Evolutionary conservation across 495 filamentous ascomycete genomes (phyloP).

Genomic region (Xylaria intraflava): DNA sequence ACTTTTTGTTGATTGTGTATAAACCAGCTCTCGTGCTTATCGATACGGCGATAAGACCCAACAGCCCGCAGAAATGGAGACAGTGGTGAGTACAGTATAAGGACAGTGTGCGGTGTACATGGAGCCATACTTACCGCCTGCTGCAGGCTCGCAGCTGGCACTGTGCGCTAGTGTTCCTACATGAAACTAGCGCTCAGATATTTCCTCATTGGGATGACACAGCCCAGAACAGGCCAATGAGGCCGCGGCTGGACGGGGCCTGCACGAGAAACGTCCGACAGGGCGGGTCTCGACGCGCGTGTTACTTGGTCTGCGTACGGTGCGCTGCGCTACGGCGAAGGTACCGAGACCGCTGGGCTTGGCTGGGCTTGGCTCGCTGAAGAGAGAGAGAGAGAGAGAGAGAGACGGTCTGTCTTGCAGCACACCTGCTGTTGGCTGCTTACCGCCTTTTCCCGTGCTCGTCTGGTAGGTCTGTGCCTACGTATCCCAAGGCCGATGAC

Average conservation of each 20-base stretch:
- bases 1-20: too few relatives aligned
- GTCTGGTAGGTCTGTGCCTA: neutral
- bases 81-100: too few relatives aligned
- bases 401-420: slow-evolving; percentile 11
- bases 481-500: slow-evolving; percentile 4
- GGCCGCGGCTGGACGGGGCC: neutral
- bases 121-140: too few relatives aligned
- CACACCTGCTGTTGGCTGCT: slow-evolving; percentile 19
- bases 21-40: too few relatives aligned
- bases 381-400: too few relatives aligned
- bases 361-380: too few relatives aligned
- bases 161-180: slow-evolving; percentile 8
- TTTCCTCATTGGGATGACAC: slow-evolving; percentile 11
- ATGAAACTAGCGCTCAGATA: slow-evolving; percentile 6
- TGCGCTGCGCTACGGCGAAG: too few relatives aligned
- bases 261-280: slow-evolving; percentile 6
- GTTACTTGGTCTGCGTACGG: too few relatives aligned
- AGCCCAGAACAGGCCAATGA: slow-evolving; percentile 7
- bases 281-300: slow-evolving; percentile 4
- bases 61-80: too few relatives aligned
- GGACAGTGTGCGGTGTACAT: too few relatives aligned
- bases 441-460: slow-evolving; percentile 28
- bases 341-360: too few relatives aligned
- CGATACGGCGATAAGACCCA: slow-evolving; percentile 2
- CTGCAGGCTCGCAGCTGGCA: too few relatives aligned